Evolutionary conservation across 768 basidiomycete genomes (phyloP).

Genomic region (Lactifluus hygrophoroides): DNA sequence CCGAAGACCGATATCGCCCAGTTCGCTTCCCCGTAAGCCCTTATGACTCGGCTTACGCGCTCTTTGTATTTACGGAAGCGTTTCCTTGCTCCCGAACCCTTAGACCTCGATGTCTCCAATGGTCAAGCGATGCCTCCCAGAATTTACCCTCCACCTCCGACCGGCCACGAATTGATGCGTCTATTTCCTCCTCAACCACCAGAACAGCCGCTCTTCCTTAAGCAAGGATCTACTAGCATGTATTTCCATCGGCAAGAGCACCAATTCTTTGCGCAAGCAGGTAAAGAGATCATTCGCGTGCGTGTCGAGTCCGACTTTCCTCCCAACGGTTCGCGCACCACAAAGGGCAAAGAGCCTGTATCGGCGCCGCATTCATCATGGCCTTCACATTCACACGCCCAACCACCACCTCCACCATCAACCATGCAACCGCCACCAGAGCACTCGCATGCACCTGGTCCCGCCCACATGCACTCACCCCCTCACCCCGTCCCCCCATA

Average conservation of each 20-base stretch:
- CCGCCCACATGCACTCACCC: conserved; percentile 16
- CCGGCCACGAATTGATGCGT: conserved; percentile 79
- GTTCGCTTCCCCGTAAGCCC: conserved; percentile 17
- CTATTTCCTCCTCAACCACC: conserved; percentile 71
- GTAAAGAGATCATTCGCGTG: conserved; percentile 68
- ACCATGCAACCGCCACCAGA: conserved; percentile 16
- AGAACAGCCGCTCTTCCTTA: conserved; percentile 40
- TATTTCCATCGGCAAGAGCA: conserved; percentile 73
- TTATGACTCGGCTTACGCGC: neutral
- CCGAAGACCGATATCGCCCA: conserved; percentile 18
- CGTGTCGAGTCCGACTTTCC: conserved; percentile 59
- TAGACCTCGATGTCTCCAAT: conserved; percentile 60
- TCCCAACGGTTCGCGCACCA: conserved; percentile 10
- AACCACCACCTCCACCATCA: conserved; percentile 24
- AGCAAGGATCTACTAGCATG: conserved; percentile 57
- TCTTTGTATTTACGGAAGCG: neutral
- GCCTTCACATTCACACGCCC: conserved; percentile 7
- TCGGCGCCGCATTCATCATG: conserved; percentile 1
- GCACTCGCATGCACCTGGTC: conserved; percentile 12
- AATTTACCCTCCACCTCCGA: conserved; percentile 67
- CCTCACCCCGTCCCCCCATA: conserved; percentile 26
- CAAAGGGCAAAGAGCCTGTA: conserved; percentile 16
- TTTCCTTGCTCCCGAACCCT: neutral
- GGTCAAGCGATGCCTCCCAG: conserved; percentile 40
- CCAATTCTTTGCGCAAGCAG: conserved; percentile 72